Evolutionary conservation across 768 basidiomycete species (phyloP).

Genomic region (Leccinum uliginosum): DNA sequence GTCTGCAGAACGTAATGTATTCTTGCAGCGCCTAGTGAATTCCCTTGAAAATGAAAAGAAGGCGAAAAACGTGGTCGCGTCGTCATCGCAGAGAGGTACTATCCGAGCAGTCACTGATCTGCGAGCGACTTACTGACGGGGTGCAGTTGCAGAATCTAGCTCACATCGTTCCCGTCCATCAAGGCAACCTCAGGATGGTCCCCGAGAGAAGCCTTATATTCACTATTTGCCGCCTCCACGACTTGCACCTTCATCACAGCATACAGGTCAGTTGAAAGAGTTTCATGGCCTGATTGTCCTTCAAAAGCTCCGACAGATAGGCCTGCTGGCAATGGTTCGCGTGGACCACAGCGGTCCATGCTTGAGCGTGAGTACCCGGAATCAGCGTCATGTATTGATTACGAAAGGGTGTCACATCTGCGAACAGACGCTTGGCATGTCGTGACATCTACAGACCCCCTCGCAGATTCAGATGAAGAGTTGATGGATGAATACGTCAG

Average conservation of each 20-base stretch:
- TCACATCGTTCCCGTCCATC: constrained; percentile 25
- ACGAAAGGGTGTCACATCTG: not conserved
- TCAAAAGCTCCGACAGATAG: constrained; percentile 17
- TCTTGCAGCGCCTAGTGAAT: constrained; percentile 65
- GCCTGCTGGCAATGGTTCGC: constrained; percentile 8
- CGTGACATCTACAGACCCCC: constrained; percentile 56
- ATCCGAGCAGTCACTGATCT: not conserved
- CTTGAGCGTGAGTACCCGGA: constrained; percentile 36
- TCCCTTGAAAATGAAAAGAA: constrained; percentile 51
- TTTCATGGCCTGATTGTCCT: not conserved
- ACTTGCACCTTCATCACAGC: constrained; percentile 11
- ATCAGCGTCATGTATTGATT: not conserved
- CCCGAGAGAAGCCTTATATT: constrained; percentile 32
- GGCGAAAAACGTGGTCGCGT: constrained; percentile 33
- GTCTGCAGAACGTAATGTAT: constrained; percentile 66
- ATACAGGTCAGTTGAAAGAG: constrained; percentile 19
- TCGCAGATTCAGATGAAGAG: constrained; percentile 73
- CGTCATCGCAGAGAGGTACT: constrained; percentile 27
- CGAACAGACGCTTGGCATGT: constrained; percentile 69
- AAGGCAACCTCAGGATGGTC: constrained; percentile 21
- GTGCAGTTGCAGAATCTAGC: constrained; percentile 20
- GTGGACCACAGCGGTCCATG: constrained; percentile 38
- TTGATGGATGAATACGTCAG: constrained; percentile 56
- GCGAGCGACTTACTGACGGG: constrained; percentile 9
- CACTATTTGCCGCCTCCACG: constrained; percentile 31